Base-by-base conservation (phyloP, 2,329 filamentous ascomycete genomes). In the Aspergillus piperis region DNA sequence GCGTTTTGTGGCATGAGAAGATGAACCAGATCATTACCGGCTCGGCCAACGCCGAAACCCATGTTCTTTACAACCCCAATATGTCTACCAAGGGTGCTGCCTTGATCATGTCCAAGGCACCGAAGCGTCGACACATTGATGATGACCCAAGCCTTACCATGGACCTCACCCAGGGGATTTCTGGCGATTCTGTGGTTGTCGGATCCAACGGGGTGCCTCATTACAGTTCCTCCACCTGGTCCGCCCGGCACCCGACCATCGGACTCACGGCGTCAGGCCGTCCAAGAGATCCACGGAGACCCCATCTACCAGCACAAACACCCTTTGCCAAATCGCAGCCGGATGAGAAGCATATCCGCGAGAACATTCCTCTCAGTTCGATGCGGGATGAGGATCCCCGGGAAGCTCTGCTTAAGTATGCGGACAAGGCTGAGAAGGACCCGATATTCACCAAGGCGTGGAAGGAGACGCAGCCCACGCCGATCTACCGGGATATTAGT, bases 331-430 rank as follows among this genome's bases (percentile, higher is more conserved):
- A 96, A 76, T 90, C 84, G 62, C 90, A 95, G 70, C 93, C 94
- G 0, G 93, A 98, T 74, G 90, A 94, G 75, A 89, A 90, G 70
- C 91, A 96, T 73, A 91, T 99, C 62, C 89, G 88, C 68, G 87
- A 94, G 72, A 91, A 90, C 66, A 96, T 98, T 56, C 92, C 93
- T 27, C 83, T 98, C 11, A 94, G 92, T 64, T 88, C 87, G 64
- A 96, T 99, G 91, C 84, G 96, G 51, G 93, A 99, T 76, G 95
- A 99, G 75, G 95, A 99, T 79, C 95, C 95, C 0, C 83, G 95
- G 64, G 95, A 96, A 77, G 95, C 95, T 49, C 80, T 99, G 71
- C 80, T 99, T 62, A 97, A 96, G 80, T 99, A 98, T 81, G 94
- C 92, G 39, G 91, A 96, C 58, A 89, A 96, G 73, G 92, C 93